These are phyloP conservation scores for Chlamydomonas urium DNA, from an alignment of 139 green algal species.

Conservation along the genomic window DNA sequence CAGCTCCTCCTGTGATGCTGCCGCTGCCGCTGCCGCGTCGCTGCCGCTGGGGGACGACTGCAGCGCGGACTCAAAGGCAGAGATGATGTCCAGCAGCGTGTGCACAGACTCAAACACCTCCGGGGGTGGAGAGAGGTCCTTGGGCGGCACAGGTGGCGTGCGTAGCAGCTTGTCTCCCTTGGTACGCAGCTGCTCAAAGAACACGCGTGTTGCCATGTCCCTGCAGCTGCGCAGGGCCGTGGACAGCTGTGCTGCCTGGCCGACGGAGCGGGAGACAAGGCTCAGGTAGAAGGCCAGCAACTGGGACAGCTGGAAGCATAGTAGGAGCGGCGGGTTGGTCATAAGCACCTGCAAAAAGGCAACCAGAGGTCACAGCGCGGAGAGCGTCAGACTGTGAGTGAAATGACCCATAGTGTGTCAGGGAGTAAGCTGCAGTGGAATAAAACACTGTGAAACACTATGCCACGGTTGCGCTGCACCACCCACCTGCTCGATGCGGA, in stretches of 20 bases:
- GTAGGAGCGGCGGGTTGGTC: slow-evolving; percentile 60
- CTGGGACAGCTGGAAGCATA: slow-evolving; percentile 77
- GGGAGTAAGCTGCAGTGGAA: background rate
- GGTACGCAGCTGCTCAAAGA: slow-evolving; percentile 65
- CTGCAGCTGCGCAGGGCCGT: slow-evolving; percentile 37
- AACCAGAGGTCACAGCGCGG: no score
- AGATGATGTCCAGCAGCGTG: slow-evolving; percentile 59
- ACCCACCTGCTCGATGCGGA: slow-evolving; percentile 62
- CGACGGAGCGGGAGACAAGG: slow-evolving; percentile 4
- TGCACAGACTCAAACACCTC: slow-evolving; percentile 62
- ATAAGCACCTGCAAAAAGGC: slow-evolving; percentile 70
- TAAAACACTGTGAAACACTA: background rate
- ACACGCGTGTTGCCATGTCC: slow-evolving; percentile 50
- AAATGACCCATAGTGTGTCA: no score
- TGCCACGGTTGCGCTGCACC: no score
- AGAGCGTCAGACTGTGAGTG: no score
- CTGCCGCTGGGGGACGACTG: slow-evolving; percentile 10
- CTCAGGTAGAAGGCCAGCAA: slow-evolving; percentile 78
- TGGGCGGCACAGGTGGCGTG: slow-evolving; percentile 55
- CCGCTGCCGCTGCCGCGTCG: background rate
- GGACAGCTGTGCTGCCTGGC: slow-evolving; percentile 28
- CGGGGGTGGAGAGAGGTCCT: slow-evolving; percentile 60
- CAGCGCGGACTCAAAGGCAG: slow-evolving; percentile 54
- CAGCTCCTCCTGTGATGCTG: slow-evolving; percentile 16
- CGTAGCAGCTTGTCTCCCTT: slow-evolving; percentile 64